A percentile compares a stretch with the other conserved stretches of the same genome.
phyloP scores from a whole-genome alignment of 2,329 filamentous ascomycete genomes.

The Sporothrix euskadiensis region DNA sequence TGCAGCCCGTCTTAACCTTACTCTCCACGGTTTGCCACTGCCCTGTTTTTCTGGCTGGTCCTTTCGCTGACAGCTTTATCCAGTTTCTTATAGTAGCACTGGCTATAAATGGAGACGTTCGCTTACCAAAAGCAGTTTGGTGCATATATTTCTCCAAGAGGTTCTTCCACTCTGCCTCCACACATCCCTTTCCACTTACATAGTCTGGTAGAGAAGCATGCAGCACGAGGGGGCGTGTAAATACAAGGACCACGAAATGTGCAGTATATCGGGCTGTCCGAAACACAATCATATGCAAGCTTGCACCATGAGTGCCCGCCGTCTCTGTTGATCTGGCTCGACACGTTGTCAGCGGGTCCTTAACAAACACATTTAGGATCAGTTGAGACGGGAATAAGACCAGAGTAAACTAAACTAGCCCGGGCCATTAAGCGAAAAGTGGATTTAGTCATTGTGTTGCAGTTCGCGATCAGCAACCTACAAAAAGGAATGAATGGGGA shows the following conservation, averaged over 20 bases:
- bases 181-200: neutral
- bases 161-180: neutral
- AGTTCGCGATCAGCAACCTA: no score
- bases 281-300: neutral
- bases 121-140: neutral
- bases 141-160: neutral
- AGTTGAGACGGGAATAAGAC: neutral
- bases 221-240: neutral
- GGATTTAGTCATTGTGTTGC: no score
- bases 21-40: slow-evolving; percentile 6
- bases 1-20: neutral
- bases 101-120: neutral
- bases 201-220: neutral
- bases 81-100: neutral
- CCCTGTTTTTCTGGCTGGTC: slow-evolving; percentile 5
- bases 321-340: neutral
- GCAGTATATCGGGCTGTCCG: neutral
- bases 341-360: neutral
- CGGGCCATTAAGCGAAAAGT: no score
- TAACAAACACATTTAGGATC: neutral
- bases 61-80: neutral
- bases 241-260: neutral
- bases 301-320: neutral
- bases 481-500: no score
- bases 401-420: no score